Evolutionary conservation across 495 filamentous ascomycete genomes (phyloP).

Genomic region (Letharia lupina): DNA sequence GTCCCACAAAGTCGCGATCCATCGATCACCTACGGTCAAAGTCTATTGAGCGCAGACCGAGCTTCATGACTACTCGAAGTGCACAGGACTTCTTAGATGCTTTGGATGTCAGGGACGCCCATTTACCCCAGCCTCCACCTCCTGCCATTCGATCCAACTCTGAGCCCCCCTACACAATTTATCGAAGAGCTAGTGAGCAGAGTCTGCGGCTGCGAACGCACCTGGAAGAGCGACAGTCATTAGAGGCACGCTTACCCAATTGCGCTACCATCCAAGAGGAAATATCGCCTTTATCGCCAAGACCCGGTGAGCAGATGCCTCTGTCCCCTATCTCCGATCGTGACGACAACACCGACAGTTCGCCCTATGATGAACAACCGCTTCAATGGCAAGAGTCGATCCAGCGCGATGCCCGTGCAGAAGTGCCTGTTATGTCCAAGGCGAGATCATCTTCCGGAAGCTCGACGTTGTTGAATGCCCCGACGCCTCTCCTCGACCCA

Average conservation of each 20-base stretch:
- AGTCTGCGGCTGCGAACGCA: conserved; percentile 24
- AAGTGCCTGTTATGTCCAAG: conserved; percentile 3
- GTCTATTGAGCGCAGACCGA: conserved; percentile 16
- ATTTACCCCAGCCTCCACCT: conserved; percentile 12
- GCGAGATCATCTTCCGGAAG: conserved; percentile 18
- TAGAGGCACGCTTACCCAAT: conserved; percentile 23
- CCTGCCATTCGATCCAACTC: conserved; percentile 9
- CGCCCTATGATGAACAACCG: not conserved
- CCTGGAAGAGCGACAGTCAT: conserved; percentile 23
- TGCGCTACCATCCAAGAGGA: conserved; percentile 22
- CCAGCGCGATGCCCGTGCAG: not conserved
- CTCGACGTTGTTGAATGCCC: conserved; percentile 19
- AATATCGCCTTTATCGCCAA: conserved; percentile 15
- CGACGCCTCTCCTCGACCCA: conserved; percentile 10
- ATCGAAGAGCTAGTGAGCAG: conserved; percentile 26
- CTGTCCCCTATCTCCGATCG: conserved; percentile 13
- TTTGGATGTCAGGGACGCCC: conserved; percentile 17
- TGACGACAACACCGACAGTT: not conserved
- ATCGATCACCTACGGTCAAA: conserved; percentile 15
- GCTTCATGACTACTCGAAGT: conserved; percentile 17
- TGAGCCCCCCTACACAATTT: conserved; percentile 20
- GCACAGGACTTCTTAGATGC: conserved; percentile 26
- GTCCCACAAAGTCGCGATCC: conserved; percentile 14
- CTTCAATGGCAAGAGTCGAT: not conserved
- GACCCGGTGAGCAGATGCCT: not conserved